These are phyloP conservation scores for Phalaenopsis hybrid DNA, from an alignment of 116 monocot species.

Conservation along the genomic window DNA sequence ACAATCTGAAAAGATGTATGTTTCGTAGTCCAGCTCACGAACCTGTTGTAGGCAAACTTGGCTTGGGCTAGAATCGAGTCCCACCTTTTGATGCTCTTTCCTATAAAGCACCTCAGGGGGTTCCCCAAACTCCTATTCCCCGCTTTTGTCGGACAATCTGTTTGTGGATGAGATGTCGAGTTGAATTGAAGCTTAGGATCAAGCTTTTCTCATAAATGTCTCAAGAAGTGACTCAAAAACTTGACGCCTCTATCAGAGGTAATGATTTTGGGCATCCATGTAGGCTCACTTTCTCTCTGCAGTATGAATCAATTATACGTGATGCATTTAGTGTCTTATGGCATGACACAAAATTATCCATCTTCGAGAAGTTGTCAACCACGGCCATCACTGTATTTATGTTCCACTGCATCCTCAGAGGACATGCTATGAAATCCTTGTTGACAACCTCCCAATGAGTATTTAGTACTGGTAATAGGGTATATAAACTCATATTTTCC, in stretches of 20 bases:
- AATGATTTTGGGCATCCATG: slow-evolving; percentile 2
- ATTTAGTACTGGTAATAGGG: too few species aligned
- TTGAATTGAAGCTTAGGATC: neutral
- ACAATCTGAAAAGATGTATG: accelerated
- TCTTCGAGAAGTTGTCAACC: slow-evolving; percentile 1
- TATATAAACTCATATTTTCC: too few species aligned
- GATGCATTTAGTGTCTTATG: neutral
- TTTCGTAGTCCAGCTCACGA: too few species aligned
- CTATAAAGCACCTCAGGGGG: too few species aligned
- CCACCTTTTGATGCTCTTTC: too few species aligned
- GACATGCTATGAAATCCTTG: too few species aligned
- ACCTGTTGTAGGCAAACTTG: too few species aligned
- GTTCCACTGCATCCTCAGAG: too few species aligned
- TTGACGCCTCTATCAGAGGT: neutral
- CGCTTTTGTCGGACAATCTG: neutral
- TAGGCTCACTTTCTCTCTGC: neutral
- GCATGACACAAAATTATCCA: neutral
- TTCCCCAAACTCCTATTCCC: too few species aligned
- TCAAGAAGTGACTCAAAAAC: slow-evolving; percentile 2
- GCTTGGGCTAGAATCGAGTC: too few species aligned
- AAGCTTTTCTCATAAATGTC: neutral
- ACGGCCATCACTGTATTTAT: too few species aligned
- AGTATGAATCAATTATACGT: neutral
- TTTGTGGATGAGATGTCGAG: neutral
- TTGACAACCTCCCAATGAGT: too few species aligned